Conservation (phyloP, 176 grass and related monocot genomes). For the Triticum urartu region DNA sequence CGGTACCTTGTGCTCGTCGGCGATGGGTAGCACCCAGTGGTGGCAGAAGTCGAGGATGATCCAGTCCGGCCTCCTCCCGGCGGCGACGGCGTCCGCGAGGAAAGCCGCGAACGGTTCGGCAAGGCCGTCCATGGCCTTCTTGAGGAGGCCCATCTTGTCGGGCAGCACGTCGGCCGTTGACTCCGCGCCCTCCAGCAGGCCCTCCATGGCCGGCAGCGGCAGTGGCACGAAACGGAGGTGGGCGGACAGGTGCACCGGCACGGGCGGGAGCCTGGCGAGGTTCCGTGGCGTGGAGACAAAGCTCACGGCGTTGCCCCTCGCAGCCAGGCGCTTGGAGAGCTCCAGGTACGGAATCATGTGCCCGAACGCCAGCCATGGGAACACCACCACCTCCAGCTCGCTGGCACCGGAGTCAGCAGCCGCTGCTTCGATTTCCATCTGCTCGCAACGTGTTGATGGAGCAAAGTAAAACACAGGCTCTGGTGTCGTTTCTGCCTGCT, state of each 20-base stretch:
- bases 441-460: too few relatives aligned
- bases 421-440: too few relatives aligned
- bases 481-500: too few relatives aligned
- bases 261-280: constrained; percentile 31
- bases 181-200: constrained; percentile 17
- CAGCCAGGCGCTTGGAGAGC: constrained; percentile 42
- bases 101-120: background rate
- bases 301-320: constrained; percentile 33
- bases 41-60: constrained; percentile 43
- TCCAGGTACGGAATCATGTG: constrained; percentile 45
- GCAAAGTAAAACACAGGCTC: too few relatives aligned
- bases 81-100: background rate
- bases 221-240: constrained; percentile 23
- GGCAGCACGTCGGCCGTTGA: constrained; percentile 37
- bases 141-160: constrained; percentile 10
- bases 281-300: constrained; percentile 60
- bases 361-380: constrained; percentile 63
- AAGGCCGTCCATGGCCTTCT: constrained; percentile 40
- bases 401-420: too few relatives aligned
- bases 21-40: constrained; percentile 38
- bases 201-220: constrained; percentile 9
- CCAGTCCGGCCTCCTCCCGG: constrained; percentile 29
- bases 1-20: background rate
- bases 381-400: constrained; percentile 35
- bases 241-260: background rate